A percentile compares a stretch with the other conserved stretches of the same genome.
phyloP scores from a whole-genome alignment of 352 stramenopile genomes.

The Phytophthora pseudosyringae region DNA sequence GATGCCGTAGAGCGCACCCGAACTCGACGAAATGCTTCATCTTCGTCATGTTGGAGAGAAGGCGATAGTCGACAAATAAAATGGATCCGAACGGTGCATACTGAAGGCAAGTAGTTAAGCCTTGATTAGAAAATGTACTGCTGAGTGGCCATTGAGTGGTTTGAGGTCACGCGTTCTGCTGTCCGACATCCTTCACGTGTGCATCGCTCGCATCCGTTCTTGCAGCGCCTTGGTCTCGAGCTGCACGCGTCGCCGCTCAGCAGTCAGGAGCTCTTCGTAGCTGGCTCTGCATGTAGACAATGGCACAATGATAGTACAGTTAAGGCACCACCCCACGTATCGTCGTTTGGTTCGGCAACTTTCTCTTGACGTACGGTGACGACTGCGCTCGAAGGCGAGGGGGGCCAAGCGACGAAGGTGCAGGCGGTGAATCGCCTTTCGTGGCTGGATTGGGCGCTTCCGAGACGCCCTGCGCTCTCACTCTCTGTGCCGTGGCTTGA shows the following conservation, averaged over 20 bases:
- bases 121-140: too few relatives aligned
- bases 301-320: background rate
- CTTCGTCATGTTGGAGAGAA: constrained; percentile 30
- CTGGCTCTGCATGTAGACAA: constrained; percentile 25
- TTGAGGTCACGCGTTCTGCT: too few relatives aligned
- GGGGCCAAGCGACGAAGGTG: background rate
- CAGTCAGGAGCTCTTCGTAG: constrained; percentile 54
- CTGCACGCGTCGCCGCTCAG: constrained; percentile 49
- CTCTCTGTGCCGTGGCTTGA: background rate
- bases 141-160: too few relatives aligned
- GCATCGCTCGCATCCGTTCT: constrained; percentile 57
- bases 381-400: constrained; percentile 11
- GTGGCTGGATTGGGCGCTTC: background rate
- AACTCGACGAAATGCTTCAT: constrained; percentile 63
- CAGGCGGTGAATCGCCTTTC: background rate
- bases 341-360: background rate
- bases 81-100: too few relatives aligned
- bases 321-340: background rate
- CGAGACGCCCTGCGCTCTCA: background rate
- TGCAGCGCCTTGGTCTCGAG: constrained; percentile 61
- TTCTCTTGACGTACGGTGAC: constrained; percentile 21
- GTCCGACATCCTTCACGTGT: background rate
- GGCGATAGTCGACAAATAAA: too few relatives aligned
- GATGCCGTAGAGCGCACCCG: constrained; percentile 32
- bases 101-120: too few relatives aligned